Evolutionary conservation across 257 asterid genomes (phyloP).

Genomic region (Echium plantagineum): DNA sequence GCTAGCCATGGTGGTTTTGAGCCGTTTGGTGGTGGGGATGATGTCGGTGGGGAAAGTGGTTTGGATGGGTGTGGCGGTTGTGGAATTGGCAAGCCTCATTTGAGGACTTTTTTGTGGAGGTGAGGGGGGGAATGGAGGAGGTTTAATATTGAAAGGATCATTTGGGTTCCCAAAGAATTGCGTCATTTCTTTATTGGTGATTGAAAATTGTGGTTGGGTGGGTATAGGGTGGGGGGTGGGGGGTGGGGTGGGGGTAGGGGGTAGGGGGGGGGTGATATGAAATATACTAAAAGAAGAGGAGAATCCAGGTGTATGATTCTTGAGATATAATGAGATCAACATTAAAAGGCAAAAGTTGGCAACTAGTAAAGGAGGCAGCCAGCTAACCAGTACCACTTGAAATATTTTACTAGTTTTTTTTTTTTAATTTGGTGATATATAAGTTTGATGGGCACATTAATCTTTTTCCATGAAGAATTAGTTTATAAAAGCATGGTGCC

Average conservation of each 20-base stretch:
- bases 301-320: conserved; percentile 1
- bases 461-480: neutral
- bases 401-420: neutral
- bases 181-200: neutral
- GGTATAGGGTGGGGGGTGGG: conserved; percentile 2
- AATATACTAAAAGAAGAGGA: conserved; percentile 7
- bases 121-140: neutral
- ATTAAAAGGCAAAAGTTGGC: conserved; percentile 60
- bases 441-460: neutral
- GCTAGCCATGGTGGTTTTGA: conserved; percentile 5
- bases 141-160: neutral
- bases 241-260: too few relatives aligned
- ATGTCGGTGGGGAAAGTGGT: conserved; percentile 5
- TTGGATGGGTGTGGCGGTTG: neutral
- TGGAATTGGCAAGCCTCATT: conserved; percentile 30
- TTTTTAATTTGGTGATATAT: too few relatives aligned
- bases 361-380: conserved; percentile 4
- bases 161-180: conserved; percentile 1
- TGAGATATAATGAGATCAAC: conserved; percentile 3
- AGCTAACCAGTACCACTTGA: neutral
- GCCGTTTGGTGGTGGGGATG: conserved; percentile 8
- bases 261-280: too few relatives aligned
- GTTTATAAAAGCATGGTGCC: neutral
- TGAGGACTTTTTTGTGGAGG: conserved; percentile 3
- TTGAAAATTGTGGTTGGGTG: neutral